Percentiles rank a stretch among this genome's conserved stretches.
phyloP scores from a whole-genome alignment of 176 grass and related monocot species.

The Zizania latifolia region DNA sequence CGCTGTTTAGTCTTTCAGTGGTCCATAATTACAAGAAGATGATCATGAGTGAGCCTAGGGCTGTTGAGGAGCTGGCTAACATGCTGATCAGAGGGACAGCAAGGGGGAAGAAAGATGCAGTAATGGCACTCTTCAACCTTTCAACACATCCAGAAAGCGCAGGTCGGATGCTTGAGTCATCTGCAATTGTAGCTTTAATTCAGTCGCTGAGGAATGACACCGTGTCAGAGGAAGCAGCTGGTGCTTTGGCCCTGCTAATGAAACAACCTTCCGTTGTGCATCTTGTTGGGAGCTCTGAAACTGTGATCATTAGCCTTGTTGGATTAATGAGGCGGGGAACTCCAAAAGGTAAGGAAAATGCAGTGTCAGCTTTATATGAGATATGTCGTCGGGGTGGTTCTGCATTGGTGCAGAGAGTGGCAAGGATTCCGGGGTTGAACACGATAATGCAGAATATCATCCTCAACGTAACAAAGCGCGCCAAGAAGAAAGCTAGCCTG shows the following conservation, averaged over 20 bases:
- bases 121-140: slow-evolving; percentile 97
- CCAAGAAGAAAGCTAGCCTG: slow-evolving; percentile 77
- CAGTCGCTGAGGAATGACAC: slow-evolving; percentile 63
- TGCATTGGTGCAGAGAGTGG: slow-evolving; percentile 49
- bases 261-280: slow-evolving; percentile 62
- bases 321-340: slow-evolving; percentile 79
- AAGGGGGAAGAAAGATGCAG: slow-evolving; percentile 92
- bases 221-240: slow-evolving; percentile 86
- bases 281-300: slow-evolving; percentile 55
- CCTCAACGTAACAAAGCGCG: slow-evolving; percentile 73
- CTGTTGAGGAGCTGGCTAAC: slow-evolving; percentile 56
- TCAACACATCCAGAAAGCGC: slow-evolving; percentile 88
- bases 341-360: slow-evolving; percentile 93
- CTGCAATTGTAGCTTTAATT: slow-evolving; percentile 52
- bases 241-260: slow-evolving; percentile 77
- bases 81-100: slow-evolving; percentile 71
- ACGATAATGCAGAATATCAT: slow-evolving; percentile 59
- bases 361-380: slow-evolving; percentile 87
- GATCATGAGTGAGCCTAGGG: slow-evolving; percentile 76
- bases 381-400: slow-evolving; percentile 67
- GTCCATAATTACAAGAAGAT: slow-evolving; percentile 91
- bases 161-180: slow-evolving; percentile 60
- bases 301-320: slow-evolving; percentile 55
- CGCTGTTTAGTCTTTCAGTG: slow-evolving; percentile 86
- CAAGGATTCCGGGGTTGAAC: slow-evolving; percentile 49